Evolutionary conservation across 2,329 filamentous ascomycete species (phyloP).

Genomic region (Ophiostoma ulmi): DNA sequence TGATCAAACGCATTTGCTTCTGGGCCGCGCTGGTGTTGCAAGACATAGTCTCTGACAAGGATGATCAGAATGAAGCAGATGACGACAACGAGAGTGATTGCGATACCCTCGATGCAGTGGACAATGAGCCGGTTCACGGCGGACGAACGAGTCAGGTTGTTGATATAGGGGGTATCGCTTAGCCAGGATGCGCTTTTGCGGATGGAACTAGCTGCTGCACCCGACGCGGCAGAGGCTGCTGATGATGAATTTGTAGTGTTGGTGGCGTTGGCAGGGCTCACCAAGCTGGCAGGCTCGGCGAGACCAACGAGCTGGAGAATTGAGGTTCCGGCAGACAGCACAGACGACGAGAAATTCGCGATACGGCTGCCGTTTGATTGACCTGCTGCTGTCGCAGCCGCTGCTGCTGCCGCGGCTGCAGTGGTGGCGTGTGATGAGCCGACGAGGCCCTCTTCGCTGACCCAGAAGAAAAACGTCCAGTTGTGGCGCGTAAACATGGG

Average conservation of each 20-base stretch:
- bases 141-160: slow-evolving; percentile 61
- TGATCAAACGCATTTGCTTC: slow-evolving; percentile 63
- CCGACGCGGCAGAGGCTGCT: neutral
- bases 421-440: neutral
- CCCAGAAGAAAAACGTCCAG: slow-evolving; percentile 93
- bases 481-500: slow-evolving; percentile 87
- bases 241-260: neutral
- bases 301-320: slow-evolving; percentile 25
- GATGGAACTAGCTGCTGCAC: neutral
- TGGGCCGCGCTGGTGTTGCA: slow-evolving; percentile 91
- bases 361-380: neutral
- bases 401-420: too few relatives aligned
- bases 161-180: slow-evolving; percentile 53
- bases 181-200: slow-evolving; percentile 43
- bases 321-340: neutral
- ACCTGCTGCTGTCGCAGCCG: too few relatives aligned
- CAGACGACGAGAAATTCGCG: neutral
- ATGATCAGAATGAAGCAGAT: slow-evolving; percentile 96
- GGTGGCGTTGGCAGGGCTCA: neutral
- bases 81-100: slow-evolving; percentile 88
- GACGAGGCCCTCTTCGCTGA: slow-evolving; percentile 68
- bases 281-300: slow-evolving; percentile 22
- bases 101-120: slow-evolving; percentile 81
- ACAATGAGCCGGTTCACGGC: slow-evolving; percentile 73
- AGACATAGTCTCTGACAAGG: slow-evolving; percentile 92